Evolutionary conservation across 805 yeast genomes (phyloP), one percentile per base, ranked within the genome.

Genomic region (Lipomyces starkeyi): DNA sequence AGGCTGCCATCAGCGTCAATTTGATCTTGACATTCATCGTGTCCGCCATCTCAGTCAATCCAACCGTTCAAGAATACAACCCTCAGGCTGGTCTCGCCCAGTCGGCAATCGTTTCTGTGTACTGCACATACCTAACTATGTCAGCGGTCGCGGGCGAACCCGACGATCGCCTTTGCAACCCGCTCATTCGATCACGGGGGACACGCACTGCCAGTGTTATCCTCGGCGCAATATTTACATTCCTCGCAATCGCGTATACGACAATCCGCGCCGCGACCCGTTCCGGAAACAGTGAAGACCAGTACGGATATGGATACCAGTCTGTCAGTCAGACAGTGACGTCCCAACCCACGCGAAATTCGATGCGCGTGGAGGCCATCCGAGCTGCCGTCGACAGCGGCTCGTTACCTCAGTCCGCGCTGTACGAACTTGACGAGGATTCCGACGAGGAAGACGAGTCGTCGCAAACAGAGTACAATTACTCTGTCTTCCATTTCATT

Each of bases 31-130:
- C 89, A 0, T 49, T 91, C 8, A 74, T 89, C 3, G 87, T 90
- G 1, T 87, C 97, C 0, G 85, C 80, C 0, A 77, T 93, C 65
- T 91, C 97, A 0, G 84, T 96, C 55, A 86, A 90, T 74, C 96
- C 96, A 52, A 85, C 84, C 32, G 88, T 95, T 25, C 98, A 95
- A 79, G 98, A 92, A 76, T 87, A 85, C 75, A 96, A 96, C 78
- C 97, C 98, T 4, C 91, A 90, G 73, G 97, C 97, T 1, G 99
- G 99, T 1, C 82, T 95, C 61, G 98, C 99, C 2, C 99, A 95
- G 81, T 85, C 97, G 11, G 93, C 97, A 17, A 93, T 96, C 93
- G 98, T 97, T 49, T 88, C 94, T 13, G 85, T 93, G 27, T 95
- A 95, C 79, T 92, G 98, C 78, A 90, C 98, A 0, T 95, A 95